phyloP scores from a whole-genome alignment of 805 yeast species.

The Candida cerambycidarum region DNA sequence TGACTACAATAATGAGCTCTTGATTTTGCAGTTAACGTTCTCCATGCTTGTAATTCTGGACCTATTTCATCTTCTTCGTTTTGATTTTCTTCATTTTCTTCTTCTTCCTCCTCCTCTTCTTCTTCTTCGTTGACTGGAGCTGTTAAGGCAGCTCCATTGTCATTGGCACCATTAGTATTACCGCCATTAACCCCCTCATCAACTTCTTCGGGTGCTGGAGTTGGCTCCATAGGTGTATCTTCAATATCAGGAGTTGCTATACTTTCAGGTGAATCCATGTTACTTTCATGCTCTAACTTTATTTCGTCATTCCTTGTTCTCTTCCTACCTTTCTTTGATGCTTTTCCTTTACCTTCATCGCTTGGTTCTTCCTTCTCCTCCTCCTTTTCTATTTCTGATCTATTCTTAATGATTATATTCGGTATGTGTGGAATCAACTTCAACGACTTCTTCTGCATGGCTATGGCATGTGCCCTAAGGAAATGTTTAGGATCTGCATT shows the following conservation, averaged over 20 bases:
- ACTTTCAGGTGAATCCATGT: slow-evolving; percentile 20
- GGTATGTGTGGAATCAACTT: slow-evolving; percentile 83
- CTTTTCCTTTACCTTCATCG: slow-evolving; percentile 34
- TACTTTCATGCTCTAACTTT: slow-evolving; percentile 26
- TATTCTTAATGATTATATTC: slow-evolving; percentile 72
- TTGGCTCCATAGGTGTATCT: slow-evolving; percentile 8
- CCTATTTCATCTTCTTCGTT: slow-evolving; percentile 66
- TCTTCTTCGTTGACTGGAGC: slow-evolving; percentile 10
- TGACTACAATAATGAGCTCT: slow-evolving; percentile 72
- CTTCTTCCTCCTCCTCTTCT: slow-evolving; percentile 25
- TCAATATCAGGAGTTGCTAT: slow-evolving; percentile 14
- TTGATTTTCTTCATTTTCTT: slow-evolving; percentile 47
- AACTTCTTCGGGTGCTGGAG: slow-evolving; percentile 11
- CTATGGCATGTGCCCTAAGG: slow-evolving; percentile 85
- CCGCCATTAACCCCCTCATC: slow-evolving; percentile 15
- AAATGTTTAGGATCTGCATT: slow-evolving; percentile 95
- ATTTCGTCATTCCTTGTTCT: slow-evolving; percentile 35
- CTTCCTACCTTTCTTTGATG: slow-evolving; percentile 42
- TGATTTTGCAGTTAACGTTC: slow-evolving; percentile 72
- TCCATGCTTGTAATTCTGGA: slow-evolving; percentile 81
- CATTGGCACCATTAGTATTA: slow-evolving; percentile 12
- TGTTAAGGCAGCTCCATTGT: too few relatives aligned
- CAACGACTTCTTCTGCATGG: slow-evolving; percentile 89
- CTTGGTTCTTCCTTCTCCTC: slow-evolving; percentile 36
- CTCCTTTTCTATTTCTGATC: slow-evolving; percentile 71